Base-by-base conservation (phyloP, 805 yeast genomes). In the Nakazawaea ambrosiae region DNA sequence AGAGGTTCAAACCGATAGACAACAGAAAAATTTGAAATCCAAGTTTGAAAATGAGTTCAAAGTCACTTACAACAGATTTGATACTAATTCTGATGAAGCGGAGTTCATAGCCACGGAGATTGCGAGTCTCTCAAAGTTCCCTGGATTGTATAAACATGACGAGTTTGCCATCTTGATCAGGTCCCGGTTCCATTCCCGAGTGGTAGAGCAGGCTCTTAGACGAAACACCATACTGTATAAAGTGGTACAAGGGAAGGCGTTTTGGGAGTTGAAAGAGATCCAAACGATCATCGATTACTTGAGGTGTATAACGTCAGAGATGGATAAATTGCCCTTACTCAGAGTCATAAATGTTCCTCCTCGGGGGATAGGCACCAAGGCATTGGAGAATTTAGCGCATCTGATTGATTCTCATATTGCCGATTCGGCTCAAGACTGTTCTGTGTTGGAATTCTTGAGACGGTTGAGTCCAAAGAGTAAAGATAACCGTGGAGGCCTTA, bases 241-340 rank as follows among this genome's bases (percentile, higher is more conserved):
- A 7, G 69, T 88, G 41, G 65, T 82, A 0, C 78, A 80, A 36
- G 96, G 96, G 0, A 66, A 65, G 31, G 79, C 87, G 1, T 84
- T 87, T 49, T 85, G 94, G 90, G 86, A 82, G 28, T 57, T 81
- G 28, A 73, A 72, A 39, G 95, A 85, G 49, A 78, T 86, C 12
- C 63, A 66, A 17, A 58, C 73, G 1, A 66, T 84, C 40, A 43
- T 87, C 30, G 83, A 81, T 49, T 76, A 78, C 45, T 51, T 90
- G 20, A 67, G 87, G 23, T 75, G 80, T 1, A 61, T 84, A 4
- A 65, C 73, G 4, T 70, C 79, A 20, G 73, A 68, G 18, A 54
- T 59, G 36, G 95, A 87, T 51, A 60, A 70, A 40, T 53, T 75
- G 20, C 84, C 95, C 0, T 62, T 74, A 24, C 45, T 73, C 24